Evolutionary conservation across 495 filamentous ascomycete genomes (phyloP), one percentile per base, ranked within the genome.

Genomic region (Aspergillus saccharolyticus): DNA sequence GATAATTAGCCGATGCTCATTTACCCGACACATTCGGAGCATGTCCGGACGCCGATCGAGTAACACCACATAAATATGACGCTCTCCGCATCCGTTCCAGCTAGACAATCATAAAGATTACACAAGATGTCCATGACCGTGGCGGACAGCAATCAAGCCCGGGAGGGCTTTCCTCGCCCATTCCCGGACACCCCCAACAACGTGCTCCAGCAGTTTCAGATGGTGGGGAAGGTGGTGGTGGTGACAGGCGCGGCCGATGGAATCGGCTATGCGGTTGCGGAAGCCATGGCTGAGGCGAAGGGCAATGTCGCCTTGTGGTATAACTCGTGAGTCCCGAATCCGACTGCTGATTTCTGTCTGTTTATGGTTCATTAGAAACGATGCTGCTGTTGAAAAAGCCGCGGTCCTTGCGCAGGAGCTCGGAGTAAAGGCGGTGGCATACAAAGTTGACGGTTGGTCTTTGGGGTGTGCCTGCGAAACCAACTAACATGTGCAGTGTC

Each of bases 121-220:
- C 33, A 16, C 65, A 74, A 66, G 12, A 81, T 81, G 78, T 81
- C 78, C 56, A 80, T 81, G 78, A 62, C 59, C 50, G 58, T 71
- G 19, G 55, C 69, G 19, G 77, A 81, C 44, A 67, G 70, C 47
- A 65, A 52, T 2, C 52, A 44, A 14, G 50, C 47, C 25, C 68
- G 78, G 18, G 61, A 70, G 9, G 75, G 77, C 10, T 73, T 72
- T 54, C 71, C 71, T 4, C 64, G 70, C 0, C 78, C 77, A 0
- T 66, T 72, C 52, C 76, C 75, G 0, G 60, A 68, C 46, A 79
- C 70, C 0, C 71, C 76, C 12, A 56, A 61, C 3, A 76, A 78
- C 63, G 76, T 77, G 0, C 42, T 79, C n/a, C 66, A 77, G 17
- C 76, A 79, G 44, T 63, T 79, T 17, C 61, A 59, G 10, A 64